Conservation (phyloP, 2,329 filamentous ascomycete species). For the Chaetothyriales sp. region DNA sequence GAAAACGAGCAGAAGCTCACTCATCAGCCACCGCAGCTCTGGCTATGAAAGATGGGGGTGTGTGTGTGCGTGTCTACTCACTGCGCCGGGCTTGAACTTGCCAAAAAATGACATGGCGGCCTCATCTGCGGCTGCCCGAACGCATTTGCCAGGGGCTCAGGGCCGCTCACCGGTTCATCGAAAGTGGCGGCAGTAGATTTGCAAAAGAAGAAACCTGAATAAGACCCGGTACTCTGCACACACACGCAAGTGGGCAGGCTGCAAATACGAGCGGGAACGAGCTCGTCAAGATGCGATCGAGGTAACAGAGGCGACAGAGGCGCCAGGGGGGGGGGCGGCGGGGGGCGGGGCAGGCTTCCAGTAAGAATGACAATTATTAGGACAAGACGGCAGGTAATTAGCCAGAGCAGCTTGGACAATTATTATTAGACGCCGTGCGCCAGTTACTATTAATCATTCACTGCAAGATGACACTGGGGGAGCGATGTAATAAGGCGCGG, state of each 20-base stretch:
- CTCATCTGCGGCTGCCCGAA: slow-evolving; percentile 16
- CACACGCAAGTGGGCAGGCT: too few relatives aligned
- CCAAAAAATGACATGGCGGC: slow-evolving; percentile 35
- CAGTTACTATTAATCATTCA: not conserved
- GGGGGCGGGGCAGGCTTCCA: not conserved
- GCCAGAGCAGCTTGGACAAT: too few relatives aligned
- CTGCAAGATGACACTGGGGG: not conserved
- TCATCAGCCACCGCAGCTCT: not conserved
- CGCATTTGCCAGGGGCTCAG: slow-evolving; percentile 4
- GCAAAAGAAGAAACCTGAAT: not conserved
- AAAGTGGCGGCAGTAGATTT: not conserved
- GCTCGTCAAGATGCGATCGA: not conserved
- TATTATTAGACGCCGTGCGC: too few relatives aligned
- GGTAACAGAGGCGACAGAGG: not conserved
- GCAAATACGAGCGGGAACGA: not conserved
- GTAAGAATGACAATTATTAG: too few relatives aligned
- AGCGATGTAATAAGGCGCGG: not conserved
- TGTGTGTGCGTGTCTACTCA: not conserved
- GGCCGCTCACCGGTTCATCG: not conserved
- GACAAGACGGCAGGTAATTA: too few relatives aligned
- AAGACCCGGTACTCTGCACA: too few relatives aligned
- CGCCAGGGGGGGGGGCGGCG: too few relatives aligned
- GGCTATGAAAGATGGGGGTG: too few relatives aligned
- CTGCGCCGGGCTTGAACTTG: slow-evolving; percentile 29
- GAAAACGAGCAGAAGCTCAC: slow-evolving; percentile 22